Evolutionary conservation across 2,329 filamentous ascomycete genomes (phyloP).

Genomic region (Colletotrichum abscissum): DNA sequence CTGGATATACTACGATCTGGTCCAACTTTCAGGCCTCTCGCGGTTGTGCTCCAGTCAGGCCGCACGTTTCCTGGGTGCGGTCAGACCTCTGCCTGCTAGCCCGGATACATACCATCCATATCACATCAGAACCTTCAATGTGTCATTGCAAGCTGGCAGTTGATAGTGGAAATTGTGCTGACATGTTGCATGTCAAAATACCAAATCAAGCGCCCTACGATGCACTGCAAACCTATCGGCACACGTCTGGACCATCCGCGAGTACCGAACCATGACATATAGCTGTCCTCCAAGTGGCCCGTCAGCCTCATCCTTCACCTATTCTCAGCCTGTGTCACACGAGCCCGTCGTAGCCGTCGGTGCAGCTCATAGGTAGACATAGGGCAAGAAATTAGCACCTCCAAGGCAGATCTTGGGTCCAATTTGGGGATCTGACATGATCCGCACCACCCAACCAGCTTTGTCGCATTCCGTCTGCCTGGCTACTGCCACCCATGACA

Average conservation of each 20-base stretch:
- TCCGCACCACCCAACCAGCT: background rate
- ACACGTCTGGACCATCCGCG: background rate
- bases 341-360: constrained; percentile 2
- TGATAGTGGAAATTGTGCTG: constrained; percentile 13
- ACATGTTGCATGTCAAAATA: constrained; percentile 14
- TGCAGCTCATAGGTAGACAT: constrained; percentile 5
- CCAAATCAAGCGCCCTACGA: constrained; percentile 21
- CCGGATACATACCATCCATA: constrained; percentile 1
- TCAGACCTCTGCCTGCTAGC: constrained; percentile 14
- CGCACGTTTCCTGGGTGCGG: background rate
- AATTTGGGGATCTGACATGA: constrained; percentile 31
- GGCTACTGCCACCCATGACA: constrained; percentile 7
- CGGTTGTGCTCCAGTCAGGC: constrained; percentile 8
- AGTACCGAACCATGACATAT: constrained; percentile 16
- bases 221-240: constrained; percentile 4
- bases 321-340: constrained; percentile 21
- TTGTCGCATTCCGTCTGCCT: constrained; percentile 26
- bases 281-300: constrained; percentile 9
- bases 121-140: constrained; percentile 18
- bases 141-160: constrained; percentile 8
- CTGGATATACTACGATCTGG: background rate
- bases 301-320: constrained; percentile 31
- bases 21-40: background rate
- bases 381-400: constrained; percentile 13
- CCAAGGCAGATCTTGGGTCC: constrained; percentile 8